phyloP scores from a whole-genome alignment of 257 asterid species.

The Jacaranda mimosifolia region DNA sequence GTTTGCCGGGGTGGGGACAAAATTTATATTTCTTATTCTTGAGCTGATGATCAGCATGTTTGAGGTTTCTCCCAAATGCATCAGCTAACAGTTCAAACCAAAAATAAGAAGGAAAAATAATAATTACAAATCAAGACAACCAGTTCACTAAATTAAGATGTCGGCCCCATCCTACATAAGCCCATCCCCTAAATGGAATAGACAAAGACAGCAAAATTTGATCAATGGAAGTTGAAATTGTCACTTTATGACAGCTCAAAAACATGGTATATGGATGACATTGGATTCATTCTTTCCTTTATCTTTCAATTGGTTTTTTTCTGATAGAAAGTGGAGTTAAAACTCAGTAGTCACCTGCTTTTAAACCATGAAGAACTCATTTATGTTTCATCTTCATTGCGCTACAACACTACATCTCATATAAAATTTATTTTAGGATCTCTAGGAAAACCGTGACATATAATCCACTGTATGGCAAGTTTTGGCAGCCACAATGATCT shows the following conservation, averaged over 20 bases:
- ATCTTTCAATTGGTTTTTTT: too few relatives aligned
- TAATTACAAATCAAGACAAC: neutral
- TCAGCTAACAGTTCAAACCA: neutral
- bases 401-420: neutral
- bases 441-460: neutral
- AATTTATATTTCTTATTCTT: slow-evolving; percentile 1
- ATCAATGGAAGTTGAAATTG: too few relatives aligned
- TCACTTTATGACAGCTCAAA: too few relatives aligned
- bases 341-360: neutral
- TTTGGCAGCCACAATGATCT: neutral
- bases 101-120: neutral
- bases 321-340: neutral
- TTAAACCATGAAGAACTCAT: neutral
- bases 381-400: neutral
- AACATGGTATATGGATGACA: too few relatives aligned
- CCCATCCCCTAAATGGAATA: too few relatives aligned
- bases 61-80: neutral
- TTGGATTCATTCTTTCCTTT: too few relatives aligned
- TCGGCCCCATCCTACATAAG: too few relatives aligned
- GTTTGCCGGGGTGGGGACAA: neutral
- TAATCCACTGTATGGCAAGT: neutral
- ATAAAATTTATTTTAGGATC: neutral
- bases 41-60: neutral
- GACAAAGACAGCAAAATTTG: too few relatives aligned
- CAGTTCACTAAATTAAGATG: neutral